Evolutionary conservation across 176 grass and related monocot species (phyloP).

Genomic region (Phoenix dactylifera): DNA sequence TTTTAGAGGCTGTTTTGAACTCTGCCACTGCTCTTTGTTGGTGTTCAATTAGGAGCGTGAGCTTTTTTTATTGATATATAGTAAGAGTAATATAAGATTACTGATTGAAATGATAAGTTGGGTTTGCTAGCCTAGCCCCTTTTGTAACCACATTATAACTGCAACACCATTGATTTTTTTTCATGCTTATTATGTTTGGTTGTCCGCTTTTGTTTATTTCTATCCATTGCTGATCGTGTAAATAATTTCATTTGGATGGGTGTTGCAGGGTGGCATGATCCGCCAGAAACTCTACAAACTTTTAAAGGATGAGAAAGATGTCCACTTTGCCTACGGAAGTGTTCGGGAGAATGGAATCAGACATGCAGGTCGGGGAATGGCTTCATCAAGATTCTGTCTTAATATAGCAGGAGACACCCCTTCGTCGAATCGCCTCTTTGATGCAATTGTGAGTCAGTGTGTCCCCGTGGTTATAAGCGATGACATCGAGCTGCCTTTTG

Average conservation of each 20-base stretch:
- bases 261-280: constrained; percentile 64
- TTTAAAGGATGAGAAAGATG: constrained; percentile 58
- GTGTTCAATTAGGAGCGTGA: too few species aligned
- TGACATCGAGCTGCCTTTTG: constrained; percentile 75
- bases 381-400: constrained; percentile 72
- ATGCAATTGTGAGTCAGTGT: constrained; percentile 73
- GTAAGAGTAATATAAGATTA: too few species aligned
- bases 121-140: too few species aligned
- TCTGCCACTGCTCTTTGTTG: too few species aligned
- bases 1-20: too few species aligned
- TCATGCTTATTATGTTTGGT: too few species aligned
- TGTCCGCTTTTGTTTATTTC: too few species aligned
- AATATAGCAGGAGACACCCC: constrained; percentile 80
- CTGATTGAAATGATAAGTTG: too few species aligned
- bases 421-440: constrained; percentile 83
- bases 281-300: constrained; percentile 52
- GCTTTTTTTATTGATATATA: too few species aligned
- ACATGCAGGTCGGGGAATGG: constrained; percentile 51
- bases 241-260: background rate
- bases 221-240: too few species aligned
- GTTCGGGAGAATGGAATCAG: constrained; percentile 63
- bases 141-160: too few species aligned
- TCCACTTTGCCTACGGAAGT: constrained; percentile 72
- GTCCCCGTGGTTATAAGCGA: constrained; percentile 71
- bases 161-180: too few species aligned